Evolutionary conservation across 2,329 filamentous ascomycete species (phyloP).

Genomic region (Calonectria ilicicola): DNA sequence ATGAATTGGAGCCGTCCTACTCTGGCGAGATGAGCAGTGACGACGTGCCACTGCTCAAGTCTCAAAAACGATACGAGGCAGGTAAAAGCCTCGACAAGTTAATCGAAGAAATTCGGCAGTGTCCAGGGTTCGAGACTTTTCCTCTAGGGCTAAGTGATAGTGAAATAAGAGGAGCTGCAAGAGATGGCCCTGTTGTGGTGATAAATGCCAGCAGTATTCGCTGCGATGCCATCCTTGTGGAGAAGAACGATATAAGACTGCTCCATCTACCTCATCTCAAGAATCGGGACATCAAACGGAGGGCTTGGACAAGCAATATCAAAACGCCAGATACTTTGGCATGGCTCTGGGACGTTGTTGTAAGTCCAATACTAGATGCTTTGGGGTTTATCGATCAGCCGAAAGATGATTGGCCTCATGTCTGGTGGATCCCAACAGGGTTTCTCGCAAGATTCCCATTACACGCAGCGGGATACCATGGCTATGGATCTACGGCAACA

Average conservation of each 20-base stretch:
- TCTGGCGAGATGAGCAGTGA: too few species aligned
- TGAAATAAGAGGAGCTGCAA: conserved; percentile 37
- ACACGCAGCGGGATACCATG: conserved; percentile 39
- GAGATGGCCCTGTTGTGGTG: conserved; percentile 43
- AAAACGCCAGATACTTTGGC: conserved; percentile 28
- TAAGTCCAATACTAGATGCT: conserved; percentile 41
- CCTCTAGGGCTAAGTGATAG: conserved; percentile 30
- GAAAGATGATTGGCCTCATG: conserved; percentile 39
- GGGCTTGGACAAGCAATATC: too few species aligned
- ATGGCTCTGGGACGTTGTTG: conserved; percentile 48
- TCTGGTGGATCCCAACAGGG: conserved; percentile 52
- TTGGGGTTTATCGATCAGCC: conserved; percentile 38
- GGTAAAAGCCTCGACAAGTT: not conserved
- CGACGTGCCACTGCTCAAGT: not conserved
- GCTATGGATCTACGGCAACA: not conserved
- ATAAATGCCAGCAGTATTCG: conserved; percentile 45
- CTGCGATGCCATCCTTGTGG: conserved; percentile 47
- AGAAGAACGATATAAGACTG: conserved; percentile 23
- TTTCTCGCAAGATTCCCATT: conserved; percentile 42
- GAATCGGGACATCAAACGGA: not conserved
- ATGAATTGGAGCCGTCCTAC: not conserved
- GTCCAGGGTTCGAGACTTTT: conserved; percentile 42
- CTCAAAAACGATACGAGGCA: not conserved
- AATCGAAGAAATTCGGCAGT: conserved; percentile 2
- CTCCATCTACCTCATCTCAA: conserved; percentile 31